A percentile compares a stretch with the other conserved stretches of the same genome.
Evolutionary conservation across 148 eudicot species (phyloP).

Genomic region (Talinum fruticosum): DNA sequence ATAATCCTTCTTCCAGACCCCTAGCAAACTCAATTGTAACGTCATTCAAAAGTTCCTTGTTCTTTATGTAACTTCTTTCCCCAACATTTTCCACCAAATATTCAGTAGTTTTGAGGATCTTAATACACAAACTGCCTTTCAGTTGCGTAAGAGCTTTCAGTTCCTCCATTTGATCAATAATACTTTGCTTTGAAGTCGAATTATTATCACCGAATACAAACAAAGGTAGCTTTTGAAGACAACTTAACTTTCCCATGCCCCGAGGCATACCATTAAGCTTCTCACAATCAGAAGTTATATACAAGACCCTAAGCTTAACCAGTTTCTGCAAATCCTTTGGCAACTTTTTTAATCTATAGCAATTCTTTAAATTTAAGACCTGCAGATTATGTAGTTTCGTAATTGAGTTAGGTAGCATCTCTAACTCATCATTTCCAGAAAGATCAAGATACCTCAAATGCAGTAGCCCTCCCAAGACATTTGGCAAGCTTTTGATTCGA

Average conservation of each 20-base stretch:
- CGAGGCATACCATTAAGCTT: conserved; percentile 11
- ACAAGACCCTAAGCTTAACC: conserved; percentile 1
- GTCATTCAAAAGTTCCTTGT: neutral
- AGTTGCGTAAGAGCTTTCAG: neutral
- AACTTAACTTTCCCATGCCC: conserved; percentile 11
- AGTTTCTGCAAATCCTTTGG: neutral
- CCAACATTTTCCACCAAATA: neutral
- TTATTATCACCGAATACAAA: conserved; percentile 15
- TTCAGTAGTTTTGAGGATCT: neutral
- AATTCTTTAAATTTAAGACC: neutral
- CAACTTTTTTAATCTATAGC: neutral
- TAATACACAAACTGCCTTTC: neutral
- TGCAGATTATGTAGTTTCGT: neutral
- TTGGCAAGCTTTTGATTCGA: neutral
- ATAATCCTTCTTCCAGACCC: neutral
- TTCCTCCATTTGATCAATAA: conserved; percentile 3
- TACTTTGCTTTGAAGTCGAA: neutral
- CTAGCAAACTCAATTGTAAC: neutral
- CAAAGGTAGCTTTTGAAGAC: neutral
- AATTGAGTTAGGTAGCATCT: neutral
- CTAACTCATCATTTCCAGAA: neutral
- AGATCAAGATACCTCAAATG: conserved; percentile 8
- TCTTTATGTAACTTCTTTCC: neutral
- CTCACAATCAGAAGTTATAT: neutral
- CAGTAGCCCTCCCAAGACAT: neutral